phyloP scores from a whole-genome alignment of 257 asterid genomes.

The Catharanthus roseus region DNA sequence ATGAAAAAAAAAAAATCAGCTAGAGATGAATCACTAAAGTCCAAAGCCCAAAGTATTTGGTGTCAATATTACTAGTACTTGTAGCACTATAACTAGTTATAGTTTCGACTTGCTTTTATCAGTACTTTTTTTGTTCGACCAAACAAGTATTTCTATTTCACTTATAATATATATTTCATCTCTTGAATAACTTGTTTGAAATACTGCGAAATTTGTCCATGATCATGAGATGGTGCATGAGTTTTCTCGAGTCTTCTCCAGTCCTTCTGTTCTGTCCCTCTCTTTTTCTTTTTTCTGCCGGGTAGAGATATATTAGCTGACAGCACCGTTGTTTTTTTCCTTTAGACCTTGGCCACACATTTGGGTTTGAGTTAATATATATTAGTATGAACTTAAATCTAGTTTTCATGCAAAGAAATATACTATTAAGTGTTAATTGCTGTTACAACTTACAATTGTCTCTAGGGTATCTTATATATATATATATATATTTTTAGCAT shows the following conservation, averaged over 20 bases:
- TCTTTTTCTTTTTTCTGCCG: too few species aligned
- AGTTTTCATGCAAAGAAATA: too few species aligned
- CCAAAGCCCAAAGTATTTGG: background rate
- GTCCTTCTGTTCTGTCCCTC: too few species aligned
- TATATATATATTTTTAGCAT: too few species aligned
- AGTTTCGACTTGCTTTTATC: slow-evolving; percentile 30
- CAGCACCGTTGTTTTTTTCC: background rate
- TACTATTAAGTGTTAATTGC: too few species aligned
- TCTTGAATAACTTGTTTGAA: slow-evolving; percentile 1
- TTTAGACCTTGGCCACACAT: too few species aligned
- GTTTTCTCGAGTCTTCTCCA: background rate
- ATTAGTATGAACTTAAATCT: too few species aligned
- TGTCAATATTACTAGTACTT: slow-evolving; percentile 19
- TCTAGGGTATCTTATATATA: too few species aligned
- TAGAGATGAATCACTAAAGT: too few species aligned
- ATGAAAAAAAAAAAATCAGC: slow-evolving; percentile 9
- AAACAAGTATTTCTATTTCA: slow-evolving; percentile 14
- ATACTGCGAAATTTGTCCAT: background rate
- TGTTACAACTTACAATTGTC: too few species aligned
- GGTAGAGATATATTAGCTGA: too few species aligned
- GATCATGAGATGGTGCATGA: background rate
- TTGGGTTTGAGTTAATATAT: too few species aligned
- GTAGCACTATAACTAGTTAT: slow-evolving; percentile 17
- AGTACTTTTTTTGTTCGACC: background rate
- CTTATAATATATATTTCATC: background rate